Base-by-base conservation (phyloP, 345 rosid species). In the Carallia brachiata region DNA sequence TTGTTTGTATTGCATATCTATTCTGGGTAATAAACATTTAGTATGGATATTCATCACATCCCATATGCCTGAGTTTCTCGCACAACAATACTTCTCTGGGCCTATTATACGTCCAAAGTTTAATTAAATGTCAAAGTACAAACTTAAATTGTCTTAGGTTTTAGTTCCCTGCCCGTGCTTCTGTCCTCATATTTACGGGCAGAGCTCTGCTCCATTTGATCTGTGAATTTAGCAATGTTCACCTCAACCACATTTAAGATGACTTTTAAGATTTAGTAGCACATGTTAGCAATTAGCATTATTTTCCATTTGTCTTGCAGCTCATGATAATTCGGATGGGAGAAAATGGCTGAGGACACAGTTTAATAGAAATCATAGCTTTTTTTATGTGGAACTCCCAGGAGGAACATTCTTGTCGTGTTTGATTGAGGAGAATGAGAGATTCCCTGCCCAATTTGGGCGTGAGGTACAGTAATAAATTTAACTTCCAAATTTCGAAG, bases 381-480 rank as follows among this genome's bases (percentile, higher is more conserved):
- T 87, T 81, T 94, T 91, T 81, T 90, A 94, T 69, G 90, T 82
- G 75, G 92, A 88, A 76, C 89, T 88, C 61, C 89, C 96, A 58
- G 95, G 82, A 67, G 93, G 93, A 60, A 78, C 87, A 10, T 63
- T 88, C 60, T 66, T 91, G 50, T 84, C 78, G 10, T 96, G 86
- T 80, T 65, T 74, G 39, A 71, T 90, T 69, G 89, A 87, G 61
- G 98, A 90, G 76, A 88, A 86, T 48, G 93, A 88, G 77, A 87
- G 62, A 63, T 94, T 90, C 72, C 98, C 95, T 18, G 86, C 87
- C 55, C 97, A 91, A 74, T 94, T 91, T 75, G 98, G 97, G 77
- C 95, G 95, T 1, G 97, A 90, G 93, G 98, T 89, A 83, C 17
- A 4, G 0, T 44, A 44, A 44, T 44, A 44, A 10, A 44, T 15